Evolutionary conservation across 805 yeast genomes (phyloP), one percentile per base, ranked within the genome.

Genomic region (Wickerhamomyces kurtzmanii): DNA sequence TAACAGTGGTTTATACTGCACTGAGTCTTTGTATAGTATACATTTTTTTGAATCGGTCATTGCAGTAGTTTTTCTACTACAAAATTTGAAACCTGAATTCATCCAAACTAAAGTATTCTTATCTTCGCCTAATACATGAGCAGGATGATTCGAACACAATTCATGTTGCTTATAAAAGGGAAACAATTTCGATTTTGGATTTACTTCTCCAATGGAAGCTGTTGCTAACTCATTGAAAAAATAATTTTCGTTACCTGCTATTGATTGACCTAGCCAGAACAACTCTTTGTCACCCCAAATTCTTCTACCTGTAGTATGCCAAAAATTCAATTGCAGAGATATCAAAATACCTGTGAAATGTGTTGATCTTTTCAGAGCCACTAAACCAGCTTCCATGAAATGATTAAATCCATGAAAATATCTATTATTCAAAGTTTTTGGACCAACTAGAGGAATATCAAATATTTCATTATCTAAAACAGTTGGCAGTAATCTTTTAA

Each of bases 211-310:
- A 10, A 34, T 21, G 5, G 36, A 20, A 10, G 36, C 38, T 13
- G 29, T 36, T 19, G 19, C 15, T 18, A 32, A 13, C 8, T 34
- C 27, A 23, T 34, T 34, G 16, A 34, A 34, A 15, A n/a, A 15
- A 36, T 53, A 56, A 15, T 44, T 45, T 27, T 37, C 41, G 16
- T 46, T 40, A 7, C 55, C 56, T 7, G 48, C 36, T 24, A 57
- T 47, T 8, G 61, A 29, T 47, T 73, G 66, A 2, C 77, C 79
- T 18, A 78, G 40, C 84, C 85, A 75, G 37, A 75, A 70, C 39
- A 76, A 55, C 44, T 78, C 86, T 39, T 78, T 78, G 38, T 78
- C 86, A 16, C 86, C 86, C 63, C 80, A 78, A 6, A 75, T 36
- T 20, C 17, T 18, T 12, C 42, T 43, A 10, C 39, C 31, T 12